Evolutionary conservation across 2,329 filamentous ascomycete genomes (phyloP).

Genomic region (Parascedosporium putredinis): DNA sequence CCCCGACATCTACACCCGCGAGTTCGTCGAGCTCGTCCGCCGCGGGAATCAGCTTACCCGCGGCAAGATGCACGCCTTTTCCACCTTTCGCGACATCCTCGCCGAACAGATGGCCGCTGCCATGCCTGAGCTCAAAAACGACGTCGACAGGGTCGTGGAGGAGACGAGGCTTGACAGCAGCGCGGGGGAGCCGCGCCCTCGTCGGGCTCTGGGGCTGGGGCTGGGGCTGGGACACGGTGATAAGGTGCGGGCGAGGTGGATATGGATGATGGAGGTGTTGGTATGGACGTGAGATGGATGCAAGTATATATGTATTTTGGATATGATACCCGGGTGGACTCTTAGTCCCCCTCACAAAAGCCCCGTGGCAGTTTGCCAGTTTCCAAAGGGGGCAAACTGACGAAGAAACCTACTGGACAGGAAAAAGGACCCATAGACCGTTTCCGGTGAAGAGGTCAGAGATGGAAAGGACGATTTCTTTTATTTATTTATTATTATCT

Average conservation of each 20-base stretch:
- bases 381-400: too few relatives aligned
- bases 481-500: too few relatives aligned
- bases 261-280: too few relatives aligned
- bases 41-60: conserved; percentile 56
- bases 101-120: conserved; percentile 46
- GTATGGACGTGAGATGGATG: too few relatives aligned
- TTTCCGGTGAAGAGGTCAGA: too few relatives aligned
- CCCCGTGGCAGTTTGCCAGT: too few relatives aligned
- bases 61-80: conserved; percentile 54
- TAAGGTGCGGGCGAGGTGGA: not conserved
- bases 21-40: conserved; percentile 60
- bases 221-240: conserved; percentile 2
- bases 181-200: not conserved
- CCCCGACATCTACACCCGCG: conserved; percentile 64
- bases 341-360: too few relatives aligned
- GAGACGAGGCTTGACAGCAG: conserved; percentile 27
- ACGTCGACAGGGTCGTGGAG: conserved; percentile 40
- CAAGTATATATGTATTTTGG: too few relatives aligned
- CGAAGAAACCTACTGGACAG: too few relatives aligned
- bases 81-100: conserved; percentile 49
- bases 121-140: conserved; percentile 47
- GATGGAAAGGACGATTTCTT: too few relatives aligned
- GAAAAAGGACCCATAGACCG: too few relatives aligned
- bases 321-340: conserved; percentile 3
- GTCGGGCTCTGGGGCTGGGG: not conserved